Evolutionary conservation across 345 rosid species (phyloP).

Genomic region (Psidium guajava): DNA sequence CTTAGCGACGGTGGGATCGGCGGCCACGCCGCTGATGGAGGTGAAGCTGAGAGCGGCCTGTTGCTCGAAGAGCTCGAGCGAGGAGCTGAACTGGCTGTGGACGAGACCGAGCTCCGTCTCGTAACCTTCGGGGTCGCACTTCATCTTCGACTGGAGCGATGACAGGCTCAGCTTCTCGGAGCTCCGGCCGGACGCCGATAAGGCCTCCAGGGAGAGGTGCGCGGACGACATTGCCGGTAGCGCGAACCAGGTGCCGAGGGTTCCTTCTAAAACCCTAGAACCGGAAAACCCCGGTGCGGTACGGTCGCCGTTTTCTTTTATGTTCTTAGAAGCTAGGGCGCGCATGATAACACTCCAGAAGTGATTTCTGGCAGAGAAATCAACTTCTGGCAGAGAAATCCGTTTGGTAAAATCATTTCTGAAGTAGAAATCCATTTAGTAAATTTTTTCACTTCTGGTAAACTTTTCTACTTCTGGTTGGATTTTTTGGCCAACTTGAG

Average conservation of each 20-base stretch:
- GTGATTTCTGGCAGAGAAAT: no score
- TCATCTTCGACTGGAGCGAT: conserved; percentile 71
- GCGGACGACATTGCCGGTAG: conserved; percentile 12
- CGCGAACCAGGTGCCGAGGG: not conserved
- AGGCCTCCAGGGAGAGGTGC: conserved; percentile 29
- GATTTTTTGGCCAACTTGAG: no score
- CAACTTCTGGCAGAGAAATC: no score
- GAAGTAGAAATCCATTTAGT: no score
- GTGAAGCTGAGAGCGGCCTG: conserved; percentile 70
- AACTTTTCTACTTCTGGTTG: no score
- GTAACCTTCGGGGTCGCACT: conserved; percentile 82
- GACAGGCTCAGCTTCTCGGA: conserved; percentile 69
- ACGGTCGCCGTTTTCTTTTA: no score
- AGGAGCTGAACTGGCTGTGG: conserved; percentile 67
- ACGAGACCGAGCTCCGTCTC: conserved; percentile 54
- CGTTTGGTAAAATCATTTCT: no score
- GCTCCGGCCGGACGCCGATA: conserved; percentile 68
- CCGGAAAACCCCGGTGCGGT: not conserved
- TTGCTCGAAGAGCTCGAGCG: conserved; percentile 70
- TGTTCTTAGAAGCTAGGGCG: no score
- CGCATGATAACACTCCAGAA: no score
- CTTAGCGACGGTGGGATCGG: conserved; percentile 60
- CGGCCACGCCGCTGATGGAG: conserved; percentile 49
- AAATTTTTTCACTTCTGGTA: no score
- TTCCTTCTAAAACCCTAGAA: not conserved